Evolutionary conservation across 192 early-diverging fungal species (phyloP).

Genomic region (Phycomyces blakesleeanus): DNA sequence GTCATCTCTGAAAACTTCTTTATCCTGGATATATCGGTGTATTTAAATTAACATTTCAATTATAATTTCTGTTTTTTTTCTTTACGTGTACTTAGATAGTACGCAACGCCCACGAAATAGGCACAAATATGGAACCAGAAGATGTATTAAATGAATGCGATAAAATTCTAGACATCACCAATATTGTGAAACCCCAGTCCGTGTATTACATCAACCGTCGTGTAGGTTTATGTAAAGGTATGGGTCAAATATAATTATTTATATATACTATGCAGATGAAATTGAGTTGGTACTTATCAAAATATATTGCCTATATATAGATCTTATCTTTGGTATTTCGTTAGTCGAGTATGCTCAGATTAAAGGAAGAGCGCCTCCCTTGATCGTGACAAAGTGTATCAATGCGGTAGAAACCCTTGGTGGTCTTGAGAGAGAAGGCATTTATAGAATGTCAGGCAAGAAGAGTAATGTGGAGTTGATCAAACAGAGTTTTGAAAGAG

Average conservation of each 20-base stretch:
- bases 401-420: constrained; percentile 28
- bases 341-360: constrained; percentile 31
- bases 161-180: not conserved
- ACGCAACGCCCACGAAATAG: not conserved
- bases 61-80: no score
- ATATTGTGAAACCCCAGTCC: constrained; percentile 6
- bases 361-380: constrained; percentile 20
- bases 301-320: constrained; percentile 10
- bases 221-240: constrained; percentile 32
- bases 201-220: constrained; percentile 23
- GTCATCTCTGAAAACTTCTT: no score
- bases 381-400: constrained; percentile 35
- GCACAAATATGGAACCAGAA: not conserved
- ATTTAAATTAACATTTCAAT: no score
- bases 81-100: not conserved
- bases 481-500: constrained; percentile 29
- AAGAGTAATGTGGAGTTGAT: constrained; percentile 32
- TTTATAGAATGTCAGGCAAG: constrained; percentile 35
- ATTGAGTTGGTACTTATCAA: not conserved
- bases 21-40: no score
- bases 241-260: constrained; percentile 1
- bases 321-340: constrained; percentile 35
- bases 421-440: constrained; percentile 37
- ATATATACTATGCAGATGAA: not conserved
- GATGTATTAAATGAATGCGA: not conserved